Base-by-base conservation (phyloP, 2,329 filamentous ascomycete genomes). In the Neophaeococcomyces mojaviensis region DNA sequence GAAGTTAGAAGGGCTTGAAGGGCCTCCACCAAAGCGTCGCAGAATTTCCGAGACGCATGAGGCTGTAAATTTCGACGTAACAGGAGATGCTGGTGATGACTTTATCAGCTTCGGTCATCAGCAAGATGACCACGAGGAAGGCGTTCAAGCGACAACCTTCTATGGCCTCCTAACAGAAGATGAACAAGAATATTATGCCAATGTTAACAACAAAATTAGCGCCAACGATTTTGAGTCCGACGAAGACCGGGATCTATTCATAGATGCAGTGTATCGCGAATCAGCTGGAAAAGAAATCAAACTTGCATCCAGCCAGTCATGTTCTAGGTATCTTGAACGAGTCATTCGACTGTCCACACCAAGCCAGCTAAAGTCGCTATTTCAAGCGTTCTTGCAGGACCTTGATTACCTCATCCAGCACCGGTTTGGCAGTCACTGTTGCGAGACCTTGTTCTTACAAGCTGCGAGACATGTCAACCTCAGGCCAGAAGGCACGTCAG, bases 351-450 rank as follows among this genome's bases (percentile, higher is more conserved):
- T 94, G 52, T 90, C 88, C 22, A 84, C 79, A 28, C 75, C 83
- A 26, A 69, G 71, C 15, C 92, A 97, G 68, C 82, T 95, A 65
- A 95, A 94, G 72, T 76, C 76, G 39, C 68, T 98, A 16, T 97
- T 97, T 63, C 78, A 79, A 54, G 87, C 85, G 36, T 96, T 97
- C 64, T 81, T 74, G 16, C 82, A 84, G 28, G 86, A 97, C 66
- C 94, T 97, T 66, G 71, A 90, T 48, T 84, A 89, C 58, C 77
- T 98, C 22, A 82, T 96, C 42, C 89, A 94, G 63, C 92, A 98
- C 68, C 84, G 92, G 15, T 98, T 98, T 60, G 92, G 92, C 4
- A 94, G 89, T 50, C 92, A 98, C 70, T 97, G 90, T 68, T 96
- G 89, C 63, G 92, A 98, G 68, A 87, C 87, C 20, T 75, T 98